These are phyloP conservation scores for Puccinia coronata DNA, from an alignment of 1,284 basidiomycete genomes.

Conservation along the genomic window DNA sequence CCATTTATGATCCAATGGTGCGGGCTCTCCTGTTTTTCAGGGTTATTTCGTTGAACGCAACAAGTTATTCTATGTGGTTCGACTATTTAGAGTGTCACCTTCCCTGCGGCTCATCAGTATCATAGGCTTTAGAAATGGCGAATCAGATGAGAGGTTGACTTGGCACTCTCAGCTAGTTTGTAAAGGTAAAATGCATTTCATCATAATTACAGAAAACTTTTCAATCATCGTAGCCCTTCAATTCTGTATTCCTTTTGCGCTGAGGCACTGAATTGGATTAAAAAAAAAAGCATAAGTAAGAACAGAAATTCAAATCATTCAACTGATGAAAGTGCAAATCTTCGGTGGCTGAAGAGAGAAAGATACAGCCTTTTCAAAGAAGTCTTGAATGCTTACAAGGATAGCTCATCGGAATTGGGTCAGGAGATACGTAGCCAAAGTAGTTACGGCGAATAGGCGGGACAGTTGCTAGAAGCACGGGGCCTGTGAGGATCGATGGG, in stretches of 20 bases:
- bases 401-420: slow-evolving; percentile 42
- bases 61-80: too few species aligned
- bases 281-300: not conserved
- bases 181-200: not conserved
- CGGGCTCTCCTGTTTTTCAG: too few species aligned
- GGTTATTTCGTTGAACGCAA: too few species aligned
- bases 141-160: not conserved
- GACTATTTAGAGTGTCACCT: too few species aligned
- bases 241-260: slow-evolving; percentile 5
- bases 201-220: not conserved
- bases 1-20: too few species aligned
- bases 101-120: too few species aligned
- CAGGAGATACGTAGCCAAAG: slow-evolving; percentile 36
- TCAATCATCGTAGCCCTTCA: slow-evolving; percentile 30
- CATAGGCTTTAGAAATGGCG: not conserved
- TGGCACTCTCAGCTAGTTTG: too few species aligned
- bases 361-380: not conserved
- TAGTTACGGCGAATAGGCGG: slow-evolving; percentile 39
- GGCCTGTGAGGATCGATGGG: slow-evolving; percentile 11
- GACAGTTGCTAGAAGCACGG: slow-evolving; percentile 31
- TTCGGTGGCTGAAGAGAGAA: not conserved
- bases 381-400: slow-evolving; percentile 19
- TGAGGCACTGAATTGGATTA: not conserved
- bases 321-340: not conserved
- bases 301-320: not conserved